Conservation (phyloP, 164 flowering plant species). For the Berberis vulgaris region DNA sequence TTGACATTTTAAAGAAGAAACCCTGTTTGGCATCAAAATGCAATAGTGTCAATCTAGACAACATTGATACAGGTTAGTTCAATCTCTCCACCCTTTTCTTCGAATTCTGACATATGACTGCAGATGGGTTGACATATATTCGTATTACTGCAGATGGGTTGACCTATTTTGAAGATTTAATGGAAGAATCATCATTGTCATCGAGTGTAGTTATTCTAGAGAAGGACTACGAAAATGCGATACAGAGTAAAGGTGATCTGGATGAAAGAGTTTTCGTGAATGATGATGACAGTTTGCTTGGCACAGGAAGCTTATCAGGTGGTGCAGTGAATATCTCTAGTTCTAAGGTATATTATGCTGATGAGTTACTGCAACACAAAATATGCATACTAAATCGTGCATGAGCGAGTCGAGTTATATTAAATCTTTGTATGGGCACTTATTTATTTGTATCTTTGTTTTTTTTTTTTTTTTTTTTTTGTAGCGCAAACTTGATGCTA, state of each 20-base stretch:
- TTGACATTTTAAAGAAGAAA: conserved; percentile 52
- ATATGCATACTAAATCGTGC: neutral
- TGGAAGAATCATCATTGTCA: conserved; percentile 62
- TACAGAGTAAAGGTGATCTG: conserved; percentile 55
- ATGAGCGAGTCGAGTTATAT: neutral
- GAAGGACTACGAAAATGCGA: conserved; percentile 66
- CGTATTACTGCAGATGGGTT: conserved; percentile 59
- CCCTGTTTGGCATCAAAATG: conserved; percentile 63
- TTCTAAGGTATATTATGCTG: conserved; percentile 46
- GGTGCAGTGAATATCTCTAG: conserved; percentile 53
- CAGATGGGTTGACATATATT: conserved; percentile 71
- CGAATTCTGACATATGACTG: conserved; percentile 3
- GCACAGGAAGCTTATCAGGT: conserved; percentile 77
- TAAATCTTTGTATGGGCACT: neutral
- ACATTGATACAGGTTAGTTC: conserved; percentile 52
- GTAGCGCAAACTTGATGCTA: conserved; percentile 61
- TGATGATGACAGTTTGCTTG: conserved; percentile 80
- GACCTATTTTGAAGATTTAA: conserved; percentile 61
- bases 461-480: conserved; percentile 2
- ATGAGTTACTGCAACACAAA: neutral
- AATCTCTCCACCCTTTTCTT: neutral
- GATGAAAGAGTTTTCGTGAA: conserved; percentile 79
- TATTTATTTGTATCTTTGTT: neutral
- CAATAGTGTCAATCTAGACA: conserved; percentile 39
- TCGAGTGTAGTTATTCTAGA: conserved; percentile 53